Conservation (phyloP, 2,329 filamentous ascomycete species). For the Plectosphaerella plurivora region DNA sequence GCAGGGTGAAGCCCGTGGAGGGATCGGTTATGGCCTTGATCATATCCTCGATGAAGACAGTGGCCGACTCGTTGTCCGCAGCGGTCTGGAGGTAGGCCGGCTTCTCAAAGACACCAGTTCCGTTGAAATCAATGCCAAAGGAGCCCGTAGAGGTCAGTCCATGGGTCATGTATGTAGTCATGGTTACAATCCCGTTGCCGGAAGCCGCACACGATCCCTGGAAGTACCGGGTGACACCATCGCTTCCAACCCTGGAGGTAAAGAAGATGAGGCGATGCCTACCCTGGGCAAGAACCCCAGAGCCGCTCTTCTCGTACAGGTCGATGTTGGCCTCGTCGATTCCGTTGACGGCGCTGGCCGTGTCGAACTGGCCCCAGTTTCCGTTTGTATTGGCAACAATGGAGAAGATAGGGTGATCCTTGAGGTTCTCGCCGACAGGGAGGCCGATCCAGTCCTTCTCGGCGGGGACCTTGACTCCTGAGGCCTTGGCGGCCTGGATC, state of each 20-base stretch:
- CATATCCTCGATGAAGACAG: not conserved
- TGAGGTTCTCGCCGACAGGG: conserved; percentile 38
- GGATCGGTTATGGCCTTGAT: not conserved
- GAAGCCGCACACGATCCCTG: conserved; percentile 43
- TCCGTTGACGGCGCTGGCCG: conserved; percentile 19
- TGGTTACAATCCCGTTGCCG: conserved; percentile 34
- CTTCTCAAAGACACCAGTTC: conserved; percentile 29
- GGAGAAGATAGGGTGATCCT: conserved; percentile 26
- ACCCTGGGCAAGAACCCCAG: conserved; percentile 37
- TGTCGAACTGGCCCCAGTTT: conserved; percentile 8
- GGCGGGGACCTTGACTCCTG: conserved; percentile 11
- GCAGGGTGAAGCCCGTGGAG: not conserved
- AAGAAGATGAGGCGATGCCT: conserved; percentile 43
- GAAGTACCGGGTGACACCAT: conserved; percentile 30
- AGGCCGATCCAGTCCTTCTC: conserved; percentile 19
- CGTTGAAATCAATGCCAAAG: conserved; percentile 27
- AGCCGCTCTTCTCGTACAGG: conserved; percentile 24
- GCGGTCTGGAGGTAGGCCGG: conserved; percentile 28
- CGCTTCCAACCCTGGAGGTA: conserved; percentile 36
- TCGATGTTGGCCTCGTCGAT: conserved; percentile 18
- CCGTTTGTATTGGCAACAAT: conserved; percentile 19
- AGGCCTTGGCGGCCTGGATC: conserved; percentile 41
- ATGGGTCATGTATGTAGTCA: conserved; percentile 47
- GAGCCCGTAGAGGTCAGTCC: conserved; percentile 42
- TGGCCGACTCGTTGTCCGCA: conserved; percentile 17